These are phyloP conservation scores for Metschnikowia bowlesiae DNA, from an alignment of 805 yeast species.

Conservation along the genomic window DNA sequence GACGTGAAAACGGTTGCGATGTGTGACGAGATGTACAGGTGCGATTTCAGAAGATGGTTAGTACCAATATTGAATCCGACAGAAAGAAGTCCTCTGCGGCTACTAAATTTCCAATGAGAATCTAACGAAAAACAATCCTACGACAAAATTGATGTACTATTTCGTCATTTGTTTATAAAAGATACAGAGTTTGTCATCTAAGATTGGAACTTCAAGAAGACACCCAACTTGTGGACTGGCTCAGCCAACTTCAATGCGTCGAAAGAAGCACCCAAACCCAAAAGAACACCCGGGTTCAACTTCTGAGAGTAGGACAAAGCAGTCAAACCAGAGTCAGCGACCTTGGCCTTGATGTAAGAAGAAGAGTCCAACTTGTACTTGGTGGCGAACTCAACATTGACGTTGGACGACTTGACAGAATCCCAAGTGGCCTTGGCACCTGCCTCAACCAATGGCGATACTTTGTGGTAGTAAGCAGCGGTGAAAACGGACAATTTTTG, in stretches of 20 bases:
- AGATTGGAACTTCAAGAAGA: slow-evolving; percentile 64
- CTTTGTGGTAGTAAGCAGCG: slow-evolving; percentile 96
- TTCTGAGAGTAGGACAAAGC: slow-evolving; percentile 92
- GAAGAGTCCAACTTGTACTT: slow-evolving; percentile 86
- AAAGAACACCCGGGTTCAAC: slow-evolving; percentile 91
- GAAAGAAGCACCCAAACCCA: slow-evolving; percentile 95
- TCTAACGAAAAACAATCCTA: not conserved
- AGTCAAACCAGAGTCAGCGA: slow-evolving; percentile 93
- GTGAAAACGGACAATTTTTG: slow-evolving; percentile 84
- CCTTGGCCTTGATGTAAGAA: slow-evolving; percentile 93
- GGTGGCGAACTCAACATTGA: slow-evolving; percentile 92
- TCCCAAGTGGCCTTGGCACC: slow-evolving; percentile 98
- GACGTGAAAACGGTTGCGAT: not conserved
- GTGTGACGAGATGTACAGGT: slow-evolving; percentile 10
- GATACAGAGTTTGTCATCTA: slow-evolving; percentile 30
- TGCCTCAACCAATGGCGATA: slow-evolving; percentile 85
- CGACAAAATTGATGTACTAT: not conserved
- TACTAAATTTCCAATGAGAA: no score
- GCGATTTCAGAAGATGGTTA: not conserved
- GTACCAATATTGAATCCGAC: not conserved
- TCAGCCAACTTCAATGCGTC: slow-evolving; percentile 93
- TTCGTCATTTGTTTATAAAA: slow-evolving; percentile 5
- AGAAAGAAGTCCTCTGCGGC: not conserved
- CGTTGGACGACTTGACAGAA: slow-evolving; percentile 74
- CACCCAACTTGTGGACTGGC: slow-evolving; percentile 97